Evolutionary conservation across 2,329 filamentous ascomycete genomes (phyloP).

Genomic region (Hymenoscyphus linearis): DNA sequence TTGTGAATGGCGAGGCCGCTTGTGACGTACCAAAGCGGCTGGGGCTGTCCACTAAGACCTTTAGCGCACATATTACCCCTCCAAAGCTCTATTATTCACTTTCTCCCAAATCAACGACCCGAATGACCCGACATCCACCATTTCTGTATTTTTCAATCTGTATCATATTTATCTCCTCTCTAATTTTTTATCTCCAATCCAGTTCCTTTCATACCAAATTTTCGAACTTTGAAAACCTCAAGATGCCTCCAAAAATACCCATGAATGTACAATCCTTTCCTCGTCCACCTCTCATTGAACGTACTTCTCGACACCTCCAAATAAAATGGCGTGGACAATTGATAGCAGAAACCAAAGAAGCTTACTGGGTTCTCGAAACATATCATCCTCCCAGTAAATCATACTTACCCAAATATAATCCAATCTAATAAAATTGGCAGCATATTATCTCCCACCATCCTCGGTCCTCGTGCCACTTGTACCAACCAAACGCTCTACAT

Average conservation of each 20-base stretch:
- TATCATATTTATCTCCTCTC: slow-evolving; percentile 1
- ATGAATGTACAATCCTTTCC: slow-evolving; percentile 55
- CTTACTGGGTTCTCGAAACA: slow-evolving; percentile 26
- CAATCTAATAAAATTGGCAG: slow-evolving; percentile 29
- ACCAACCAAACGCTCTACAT: slow-evolving; percentile 40
- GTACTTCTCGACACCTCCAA: slow-evolving; percentile 47
- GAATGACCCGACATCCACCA: neutral
- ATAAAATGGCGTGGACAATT: slow-evolving; percentile 50
- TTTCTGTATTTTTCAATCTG: neutral
- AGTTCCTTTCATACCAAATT: neutral
- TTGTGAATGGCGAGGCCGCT: slow-evolving; percentile 6
- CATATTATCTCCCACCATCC: slow-evolving; percentile 54
- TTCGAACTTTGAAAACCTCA: slow-evolving; percentile 5
- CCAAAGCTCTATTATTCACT: slow-evolving; percentile 6
- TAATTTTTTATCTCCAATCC: neutral
- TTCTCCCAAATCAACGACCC: slow-evolving; percentile 7
- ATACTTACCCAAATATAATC: neutral
- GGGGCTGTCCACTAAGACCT: slow-evolving; percentile 12
- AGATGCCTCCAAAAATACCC: slow-evolving; percentile 38
- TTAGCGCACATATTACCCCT: slow-evolving; percentile 18
- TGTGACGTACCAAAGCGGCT: slow-evolving; percentile 5
- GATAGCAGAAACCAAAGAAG: slow-evolving; percentile 49
- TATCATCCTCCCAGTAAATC: slow-evolving; percentile 56
- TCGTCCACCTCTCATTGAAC: slow-evolving; percentile 52
- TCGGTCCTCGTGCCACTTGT: slow-evolving; percentile 43